Evolutionary conservation across 2,329 filamentous ascomycete genomes (phyloP).

Genomic region (Cladophialophora yegresii): DNA sequence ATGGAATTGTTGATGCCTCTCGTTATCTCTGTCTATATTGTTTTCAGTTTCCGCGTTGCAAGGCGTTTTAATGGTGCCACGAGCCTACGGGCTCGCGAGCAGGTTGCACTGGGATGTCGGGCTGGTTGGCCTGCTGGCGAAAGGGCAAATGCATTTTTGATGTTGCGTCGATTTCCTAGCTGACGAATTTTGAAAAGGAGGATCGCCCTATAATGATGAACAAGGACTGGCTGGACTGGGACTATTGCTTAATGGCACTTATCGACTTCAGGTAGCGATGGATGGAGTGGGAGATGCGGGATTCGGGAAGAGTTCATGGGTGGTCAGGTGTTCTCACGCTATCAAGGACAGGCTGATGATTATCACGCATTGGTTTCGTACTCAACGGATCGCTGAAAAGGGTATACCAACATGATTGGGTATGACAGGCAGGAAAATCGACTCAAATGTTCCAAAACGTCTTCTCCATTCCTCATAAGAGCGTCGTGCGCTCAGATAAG

Average conservation of each 20-base stretch:
- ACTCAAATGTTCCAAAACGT: not conserved
- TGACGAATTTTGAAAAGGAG: conserved; percentile 19
- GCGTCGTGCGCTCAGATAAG: not conserved
- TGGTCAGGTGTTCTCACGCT: conserved; percentile 1
- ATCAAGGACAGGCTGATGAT: conserved; percentile 16
- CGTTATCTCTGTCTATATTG: conserved; percentile 13
- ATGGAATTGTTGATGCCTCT: not conserved
- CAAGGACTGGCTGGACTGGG: conserved; percentile 33
- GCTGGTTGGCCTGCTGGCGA: conserved; percentile 3
- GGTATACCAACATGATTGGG: not conserved
- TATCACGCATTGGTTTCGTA: conserved; percentile 4
- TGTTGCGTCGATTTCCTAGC: conserved; percentile 8
- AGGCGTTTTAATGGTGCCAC: conserved; percentile 22
- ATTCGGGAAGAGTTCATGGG: conserved; percentile 10
- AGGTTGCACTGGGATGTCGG: not conserved
- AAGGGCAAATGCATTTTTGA: not conserved
- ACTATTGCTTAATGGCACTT: conserved; percentile 28
- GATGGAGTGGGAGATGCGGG: conserved; percentile 4
- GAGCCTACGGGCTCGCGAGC: conserved; percentile 3
- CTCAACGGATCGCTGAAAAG: not conserved
- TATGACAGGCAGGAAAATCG: not conserved
- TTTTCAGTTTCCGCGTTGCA: conserved; percentile 5
- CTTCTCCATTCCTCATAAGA: not conserved
- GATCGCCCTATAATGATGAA: conserved; percentile 26
- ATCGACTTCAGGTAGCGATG: conserved; percentile 17